These are phyloP conservation scores for Penicillium sp. DNA, from an alignment of 2,329 filamentous ascomycete genomes.

Conservation along the genomic window DNA sequence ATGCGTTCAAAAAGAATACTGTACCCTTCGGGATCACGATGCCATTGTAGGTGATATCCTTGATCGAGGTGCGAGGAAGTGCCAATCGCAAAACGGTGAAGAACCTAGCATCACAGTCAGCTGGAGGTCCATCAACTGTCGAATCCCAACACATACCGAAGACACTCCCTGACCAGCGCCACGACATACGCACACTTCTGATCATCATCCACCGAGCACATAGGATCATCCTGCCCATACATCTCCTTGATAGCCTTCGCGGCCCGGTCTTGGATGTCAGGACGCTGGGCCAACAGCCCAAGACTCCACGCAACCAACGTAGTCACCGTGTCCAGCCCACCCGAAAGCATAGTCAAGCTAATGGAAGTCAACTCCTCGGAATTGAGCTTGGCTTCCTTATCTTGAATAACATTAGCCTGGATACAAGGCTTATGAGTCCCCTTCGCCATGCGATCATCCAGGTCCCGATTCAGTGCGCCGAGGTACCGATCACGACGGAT, in stretches of 20 bases:
- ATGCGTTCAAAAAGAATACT: constrained; percentile 67
- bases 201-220: constrained; percentile 64
- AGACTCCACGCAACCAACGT: constrained; percentile 68
- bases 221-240: constrained; percentile 54
- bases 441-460: constrained; percentile 63
- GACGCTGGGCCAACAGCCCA: constrained; percentile 59
- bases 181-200: constrained; percentile 65
- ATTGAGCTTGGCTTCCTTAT: constrained; percentile 64
- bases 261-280: constrained; percentile 65
- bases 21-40: constrained; percentile 63
- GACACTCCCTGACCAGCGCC: constrained; percentile 64
- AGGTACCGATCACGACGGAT: constrained; percentile 63
- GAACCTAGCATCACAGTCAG: constrained; percentile 43
- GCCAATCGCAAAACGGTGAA: constrained; percentile 66
- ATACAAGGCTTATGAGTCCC: constrained; percentile 66
- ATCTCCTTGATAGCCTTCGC: constrained; percentile 58
- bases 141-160: constrained; percentile 46
- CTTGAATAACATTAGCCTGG: constrained; percentile 66
- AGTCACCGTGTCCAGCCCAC: constrained; percentile 67
- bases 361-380: constrained; percentile 66
- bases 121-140: neutral
- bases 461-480: constrained; percentile 56
- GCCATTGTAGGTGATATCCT: constrained; percentile 61
- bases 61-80: constrained; percentile 63
- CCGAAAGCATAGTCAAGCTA: constrained; percentile 68